These are phyloP conservation scores for Heteromeles arbutifolia DNA, from an alignment of 306 rosid species.

Conservation along the genomic window DNA sequence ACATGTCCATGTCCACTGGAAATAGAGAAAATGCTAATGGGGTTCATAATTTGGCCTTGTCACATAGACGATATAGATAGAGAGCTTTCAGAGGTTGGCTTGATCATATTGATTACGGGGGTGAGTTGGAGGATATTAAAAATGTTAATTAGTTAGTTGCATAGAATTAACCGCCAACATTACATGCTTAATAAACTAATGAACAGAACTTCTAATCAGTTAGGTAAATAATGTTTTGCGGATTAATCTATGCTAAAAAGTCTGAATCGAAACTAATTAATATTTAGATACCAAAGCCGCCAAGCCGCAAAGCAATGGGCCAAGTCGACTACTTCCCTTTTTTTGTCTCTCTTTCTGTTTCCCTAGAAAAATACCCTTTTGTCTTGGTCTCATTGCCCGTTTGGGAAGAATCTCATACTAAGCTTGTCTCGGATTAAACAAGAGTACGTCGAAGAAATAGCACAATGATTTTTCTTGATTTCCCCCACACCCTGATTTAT, in stretches of 20 bases:
- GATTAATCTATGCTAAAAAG: background rate
- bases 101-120: background rate
- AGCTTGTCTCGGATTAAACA: background rate
- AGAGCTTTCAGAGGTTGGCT: background rate
- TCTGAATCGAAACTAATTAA: background rate
- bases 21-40: background rate
- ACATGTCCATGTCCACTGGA: background rate
- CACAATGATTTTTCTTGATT: background rate
- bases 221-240: constrained; percentile 1
- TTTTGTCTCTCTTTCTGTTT: background rate
- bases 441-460: background rate
- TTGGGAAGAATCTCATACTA: background rate
- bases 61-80: background rate
- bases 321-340: background rate
- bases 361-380: background rate
- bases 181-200: background rate
- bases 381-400: background rate
- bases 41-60: background rate
- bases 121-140: no score
- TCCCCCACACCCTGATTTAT: background rate
- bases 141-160: background rate
- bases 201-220: background rate
- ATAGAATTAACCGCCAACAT: background rate
- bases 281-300: background rate
- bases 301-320: background rate